Conservation (phyloP, 2,329 filamentous ascomycete species). For the Oidium heveae region DNA sequence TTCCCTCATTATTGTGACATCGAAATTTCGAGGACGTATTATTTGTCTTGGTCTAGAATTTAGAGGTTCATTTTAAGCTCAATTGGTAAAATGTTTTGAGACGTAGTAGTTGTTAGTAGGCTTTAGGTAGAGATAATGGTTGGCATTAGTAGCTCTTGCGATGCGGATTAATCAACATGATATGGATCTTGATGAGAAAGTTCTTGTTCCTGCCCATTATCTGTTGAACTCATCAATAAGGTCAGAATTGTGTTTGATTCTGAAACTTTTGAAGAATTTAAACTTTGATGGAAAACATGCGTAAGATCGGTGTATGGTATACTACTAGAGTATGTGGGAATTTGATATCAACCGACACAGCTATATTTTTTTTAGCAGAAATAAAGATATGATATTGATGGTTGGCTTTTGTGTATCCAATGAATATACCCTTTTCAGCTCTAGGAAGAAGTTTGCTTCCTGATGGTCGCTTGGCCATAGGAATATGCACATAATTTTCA, state of each 20-base stretch:
- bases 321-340: neutral
- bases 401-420: neutral
- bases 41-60: neutral
- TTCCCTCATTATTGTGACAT: neutral
- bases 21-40: neutral
- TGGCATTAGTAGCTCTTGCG: neutral
- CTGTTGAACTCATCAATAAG: neutral
- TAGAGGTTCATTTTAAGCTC: neutral
- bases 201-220: neutral
- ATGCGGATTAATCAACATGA: neutral
- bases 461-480: neutral
- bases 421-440: neutral
- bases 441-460: neutral
- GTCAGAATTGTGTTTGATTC: neutral
- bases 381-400: neutral
- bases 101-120: neutral
- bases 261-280: neutral
- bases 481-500: neutral
- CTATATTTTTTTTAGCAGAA: neutral
- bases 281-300: too few relatives aligned
- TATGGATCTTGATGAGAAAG: neutral
- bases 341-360: neutral
- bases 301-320: too few relatives aligned
- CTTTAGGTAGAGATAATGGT: neutral
- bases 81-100: neutral